Evolutionary conservation across 495 filamentous ascomycete genomes (phyloP).

Genomic region (Penicillium salamii): DNA sequence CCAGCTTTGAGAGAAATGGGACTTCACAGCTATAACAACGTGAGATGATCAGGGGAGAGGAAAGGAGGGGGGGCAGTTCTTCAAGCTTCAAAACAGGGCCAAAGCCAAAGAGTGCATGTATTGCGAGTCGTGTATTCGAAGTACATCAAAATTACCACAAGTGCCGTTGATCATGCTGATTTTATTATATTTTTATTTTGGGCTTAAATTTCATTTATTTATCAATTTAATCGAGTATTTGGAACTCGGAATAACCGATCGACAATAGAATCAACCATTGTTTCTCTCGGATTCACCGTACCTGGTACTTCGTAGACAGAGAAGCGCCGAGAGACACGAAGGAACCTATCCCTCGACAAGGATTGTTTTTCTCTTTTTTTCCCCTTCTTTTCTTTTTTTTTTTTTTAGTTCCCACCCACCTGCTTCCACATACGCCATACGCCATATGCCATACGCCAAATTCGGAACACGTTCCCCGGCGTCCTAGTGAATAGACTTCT

Average conservation of each 20-base stretch:
- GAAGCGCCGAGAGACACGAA: not conserved
- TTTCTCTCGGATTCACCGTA: slow-evolving; percentile 18
- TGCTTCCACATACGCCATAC: no score
- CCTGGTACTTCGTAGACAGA: slow-evolving; percentile 3
- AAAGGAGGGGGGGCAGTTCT: slow-evolving; percentile 10
- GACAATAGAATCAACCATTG: slow-evolving; percentile 20
- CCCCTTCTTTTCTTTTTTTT: no score
- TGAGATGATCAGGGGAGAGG: not conserved
- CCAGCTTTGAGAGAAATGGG: not conserved
- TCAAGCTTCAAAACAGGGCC: slow-evolving; percentile 24
- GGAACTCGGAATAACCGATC: slow-evolving; percentile 18
- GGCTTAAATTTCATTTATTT: not conserved
- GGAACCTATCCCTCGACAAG: no score
- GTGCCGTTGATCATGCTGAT: slow-evolving; percentile 7
- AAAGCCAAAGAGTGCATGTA: slow-evolving; percentile 3
- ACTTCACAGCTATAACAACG: not conserved
- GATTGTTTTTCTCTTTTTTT: no score
- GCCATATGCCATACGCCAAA: slow-evolving; percentile 8
- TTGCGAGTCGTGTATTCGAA: slow-evolving; percentile 11
- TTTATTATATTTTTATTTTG: not conserved
- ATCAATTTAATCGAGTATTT: slow-evolving; percentile 16
- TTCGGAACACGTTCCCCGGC: not conserved
- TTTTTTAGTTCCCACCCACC: no score
- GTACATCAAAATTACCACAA: slow-evolving; percentile 22
- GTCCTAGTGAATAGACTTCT: not conserved